Conservation (phyloP, 192 early-diverging fungal genomes). For the Chytriomyces confervae region DNA sequence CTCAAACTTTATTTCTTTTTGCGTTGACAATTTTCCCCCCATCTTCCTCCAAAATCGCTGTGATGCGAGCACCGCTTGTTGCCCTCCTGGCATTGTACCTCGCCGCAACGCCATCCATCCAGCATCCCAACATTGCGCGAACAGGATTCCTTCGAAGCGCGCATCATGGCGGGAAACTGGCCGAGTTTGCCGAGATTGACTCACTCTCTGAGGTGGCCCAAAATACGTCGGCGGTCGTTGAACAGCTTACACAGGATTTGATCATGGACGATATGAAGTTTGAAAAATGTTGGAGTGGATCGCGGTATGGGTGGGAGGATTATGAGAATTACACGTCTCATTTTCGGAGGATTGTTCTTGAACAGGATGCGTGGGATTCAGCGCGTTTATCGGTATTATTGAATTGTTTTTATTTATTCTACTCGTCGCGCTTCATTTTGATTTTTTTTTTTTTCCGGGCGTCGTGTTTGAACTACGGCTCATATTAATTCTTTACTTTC, state of each 20-base stretch:
- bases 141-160: neutral
- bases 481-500: too few species aligned
- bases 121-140: neutral
- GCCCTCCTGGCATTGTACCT: neutral
- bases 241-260: constrained; percentile 8
- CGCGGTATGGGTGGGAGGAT: constrained; percentile 24
- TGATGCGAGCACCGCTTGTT: too few species aligned
- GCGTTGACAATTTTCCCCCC: too few species aligned
- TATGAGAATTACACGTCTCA: constrained; percentile 3
- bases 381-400: constrained; percentile 1
- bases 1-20: too few species aligned
- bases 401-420: too few species aligned
- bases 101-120: neutral
- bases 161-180: neutral
- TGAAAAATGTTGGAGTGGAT: constrained; percentile 25
- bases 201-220: neutral
- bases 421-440: too few species aligned
- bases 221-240: neutral
- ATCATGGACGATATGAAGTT: constrained; percentile 20
- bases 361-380: constrained; percentile 34
- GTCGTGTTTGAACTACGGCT: too few species aligned
- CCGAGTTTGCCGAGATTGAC: neutral
- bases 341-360: constrained; percentile 6
- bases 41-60: too few species aligned
- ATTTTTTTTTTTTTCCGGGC: too few species aligned